Conservation (phyloP, 73 alveolate species). For the Paramecium octaurelia region DNA sequence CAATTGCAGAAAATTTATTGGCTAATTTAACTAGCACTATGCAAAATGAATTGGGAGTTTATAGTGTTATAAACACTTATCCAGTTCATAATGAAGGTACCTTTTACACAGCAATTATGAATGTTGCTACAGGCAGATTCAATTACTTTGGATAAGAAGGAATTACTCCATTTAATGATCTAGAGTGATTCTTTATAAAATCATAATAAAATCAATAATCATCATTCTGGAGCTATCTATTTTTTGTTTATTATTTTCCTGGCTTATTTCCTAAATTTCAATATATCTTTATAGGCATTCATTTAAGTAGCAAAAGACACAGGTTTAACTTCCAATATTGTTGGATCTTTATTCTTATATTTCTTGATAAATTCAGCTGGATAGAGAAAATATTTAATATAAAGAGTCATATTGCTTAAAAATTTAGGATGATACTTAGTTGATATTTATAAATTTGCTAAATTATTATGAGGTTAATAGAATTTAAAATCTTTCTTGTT, state of each 20-base stretch:
- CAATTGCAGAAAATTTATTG: conserved; percentile 1
- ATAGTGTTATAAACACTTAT: not conserved
- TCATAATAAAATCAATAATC: not conserved
- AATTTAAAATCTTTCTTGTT: not conserved
- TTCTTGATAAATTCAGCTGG: not conserved
- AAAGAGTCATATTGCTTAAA: not conserved
- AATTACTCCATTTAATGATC: not conserved
- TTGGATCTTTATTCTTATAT: not conserved
- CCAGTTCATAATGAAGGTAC: conserved; percentile 35
- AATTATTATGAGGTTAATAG: conserved; percentile 28
- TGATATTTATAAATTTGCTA: not conserved
- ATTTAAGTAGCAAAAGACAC: not conserved
- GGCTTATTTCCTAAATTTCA: not conserved
- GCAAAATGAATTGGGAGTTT: conserved; percentile 7
- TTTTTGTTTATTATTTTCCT: not conserved
- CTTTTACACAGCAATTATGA: conserved; percentile 16
- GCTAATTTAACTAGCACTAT: not conserved
- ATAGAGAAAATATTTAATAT: not conserved
- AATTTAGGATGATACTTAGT: not conserved
- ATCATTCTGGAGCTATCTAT: not conserved
- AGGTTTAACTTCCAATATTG: not conserved
- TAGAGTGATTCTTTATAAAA: not conserved
- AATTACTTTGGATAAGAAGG: conserved; percentile 18
- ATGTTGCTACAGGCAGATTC: conserved; percentile 17
- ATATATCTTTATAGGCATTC: not conserved